phyloP scores from a whole-genome alignment of 805 yeast genomes.

The Peterozyma toletana region DNA sequence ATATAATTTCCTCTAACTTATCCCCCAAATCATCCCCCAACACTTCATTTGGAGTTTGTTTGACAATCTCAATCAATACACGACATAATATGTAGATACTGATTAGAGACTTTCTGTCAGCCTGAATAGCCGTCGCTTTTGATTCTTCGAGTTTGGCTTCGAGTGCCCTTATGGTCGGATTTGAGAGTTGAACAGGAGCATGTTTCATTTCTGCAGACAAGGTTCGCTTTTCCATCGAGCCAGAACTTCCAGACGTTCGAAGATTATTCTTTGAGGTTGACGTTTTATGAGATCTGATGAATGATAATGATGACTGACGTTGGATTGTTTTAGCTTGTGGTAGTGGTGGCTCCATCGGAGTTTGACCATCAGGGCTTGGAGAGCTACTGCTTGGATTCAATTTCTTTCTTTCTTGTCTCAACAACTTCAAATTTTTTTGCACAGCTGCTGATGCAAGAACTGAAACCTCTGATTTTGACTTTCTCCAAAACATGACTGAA shows the following conservation, averaged over 20 bases:
- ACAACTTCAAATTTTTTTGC: slow-evolving; percentile 27
- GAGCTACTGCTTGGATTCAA: slow-evolving; percentile 3
- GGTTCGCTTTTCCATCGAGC: neutral
- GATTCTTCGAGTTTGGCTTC: slow-evolving; percentile 29
- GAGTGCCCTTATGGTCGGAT: slow-evolving; percentile 4
- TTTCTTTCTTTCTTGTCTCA: slow-evolving; percentile 13
- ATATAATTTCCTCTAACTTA: slow-evolving; percentile 87
- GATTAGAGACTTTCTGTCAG: slow-evolving; percentile 80
- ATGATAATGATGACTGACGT: slow-evolving; percentile 6
- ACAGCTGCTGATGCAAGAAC: slow-evolving; percentile 50
- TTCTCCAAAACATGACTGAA: slow-evolving; percentile 97
- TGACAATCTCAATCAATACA: slow-evolving; percentile 86
- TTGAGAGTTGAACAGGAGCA: neutral
- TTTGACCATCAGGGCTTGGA: neutral
- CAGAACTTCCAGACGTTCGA: slow-evolving; percentile 11
- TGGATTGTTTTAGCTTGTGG: neutral
- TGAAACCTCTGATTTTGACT: slow-evolving; percentile 84
- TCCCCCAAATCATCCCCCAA: slow-evolving; percentile 75
- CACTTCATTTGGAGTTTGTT: slow-evolving; percentile 70
- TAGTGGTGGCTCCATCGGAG: neutral
- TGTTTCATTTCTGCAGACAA: neutral
- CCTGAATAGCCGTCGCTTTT: slow-evolving; percentile 66
- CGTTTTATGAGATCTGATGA: slow-evolving; percentile 30
- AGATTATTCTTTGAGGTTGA: slow-evolving; percentile 42
- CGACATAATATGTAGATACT: slow-evolving; percentile 86